A percentile compares a stretch with the other conserved stretches of the same genome.
These are phyloP conservation scores for Sporothrix curviconia DNA, from an alignment of 2,329 filamentous ascomycete genomes.

Conservation along the genomic window DNA sequence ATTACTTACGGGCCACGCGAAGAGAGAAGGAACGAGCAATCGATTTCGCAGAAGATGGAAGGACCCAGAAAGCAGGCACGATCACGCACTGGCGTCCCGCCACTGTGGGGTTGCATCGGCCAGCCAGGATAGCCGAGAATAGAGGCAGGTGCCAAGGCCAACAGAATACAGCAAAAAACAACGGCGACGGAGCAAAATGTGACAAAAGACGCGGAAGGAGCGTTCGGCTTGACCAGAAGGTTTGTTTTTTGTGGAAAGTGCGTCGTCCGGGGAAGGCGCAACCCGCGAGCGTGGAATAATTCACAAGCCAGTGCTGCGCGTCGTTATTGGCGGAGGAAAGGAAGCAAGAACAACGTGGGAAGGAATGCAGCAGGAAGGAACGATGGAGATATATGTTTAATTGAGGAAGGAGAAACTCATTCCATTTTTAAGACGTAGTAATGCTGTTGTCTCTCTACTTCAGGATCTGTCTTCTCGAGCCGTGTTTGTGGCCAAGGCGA, in stretches of 20 bases:
- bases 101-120: constrained; percentile 4
- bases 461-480: too few relatives aligned
- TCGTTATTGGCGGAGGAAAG: background rate
- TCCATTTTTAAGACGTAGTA: too few relatives aligned
- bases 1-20: too few relatives aligned
- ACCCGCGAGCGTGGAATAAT: background rate
- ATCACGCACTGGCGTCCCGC: background rate
- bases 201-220: background rate
- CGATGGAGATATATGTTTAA: too few relatives aligned
- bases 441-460: too few relatives aligned
- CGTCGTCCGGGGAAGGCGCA: background rate
- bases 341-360: background rate
- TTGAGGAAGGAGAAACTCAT: too few relatives aligned
- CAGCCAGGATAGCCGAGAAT: too few relatives aligned
- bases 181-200: background rate
- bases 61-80: background rate
- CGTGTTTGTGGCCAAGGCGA: too few relatives aligned
- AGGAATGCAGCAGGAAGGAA: too few relatives aligned
- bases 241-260: background rate
- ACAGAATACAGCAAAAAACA: background rate
- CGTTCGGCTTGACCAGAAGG: background rate
- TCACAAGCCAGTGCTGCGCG: constrained; percentile 2
- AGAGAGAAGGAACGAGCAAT: background rate
- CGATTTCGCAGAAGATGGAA: background rate
- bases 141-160: too few relatives aligned